These are phyloP conservation scores for Hymenoscyphus scutula DNA, from an alignment of 2,329 filamentous ascomycete species.

Conservation along the genomic window DNA sequence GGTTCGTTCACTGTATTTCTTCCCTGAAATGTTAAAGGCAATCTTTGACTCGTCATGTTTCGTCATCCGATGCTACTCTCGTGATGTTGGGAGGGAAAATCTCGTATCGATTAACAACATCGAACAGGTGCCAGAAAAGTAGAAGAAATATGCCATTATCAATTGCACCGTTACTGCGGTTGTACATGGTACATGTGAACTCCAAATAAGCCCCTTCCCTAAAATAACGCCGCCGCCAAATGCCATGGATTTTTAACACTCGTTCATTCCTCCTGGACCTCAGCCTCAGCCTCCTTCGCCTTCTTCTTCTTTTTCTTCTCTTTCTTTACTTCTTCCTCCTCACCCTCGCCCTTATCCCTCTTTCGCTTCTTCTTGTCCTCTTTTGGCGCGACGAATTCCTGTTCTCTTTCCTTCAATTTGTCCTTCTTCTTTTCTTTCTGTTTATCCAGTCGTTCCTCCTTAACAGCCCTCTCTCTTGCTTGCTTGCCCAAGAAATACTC, in stretches of 20 bases:
- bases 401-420: slow-evolving; percentile 79
- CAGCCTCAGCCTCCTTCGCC: slow-evolving; percentile 20
- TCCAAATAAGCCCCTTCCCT: background rate
- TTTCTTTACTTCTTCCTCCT: slow-evolving; percentile 23
- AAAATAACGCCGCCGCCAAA: slow-evolving; percentile 19
- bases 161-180: background rate
- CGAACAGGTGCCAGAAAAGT: background rate
- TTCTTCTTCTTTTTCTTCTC: slow-evolving; percentile 32
- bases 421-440: slow-evolving; percentile 86
- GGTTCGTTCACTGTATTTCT: too few species aligned
- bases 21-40: too few species aligned
- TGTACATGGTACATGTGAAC: slow-evolving; percentile 6
- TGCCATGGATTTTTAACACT: slow-evolving; percentile 12
- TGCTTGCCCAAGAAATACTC: slow-evolving; percentile 95
- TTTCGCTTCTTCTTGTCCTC: slow-evolving; percentile 64
- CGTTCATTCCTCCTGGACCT: slow-evolving; percentile 16
- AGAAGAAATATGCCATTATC: background rate
- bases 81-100: too few species aligned
- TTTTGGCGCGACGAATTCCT: slow-evolving; percentile 83
- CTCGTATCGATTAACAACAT: too few species aligned
- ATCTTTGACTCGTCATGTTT: too few species aligned
- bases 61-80: too few species aligned
- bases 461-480: slow-evolving; percentile 79
- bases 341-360: slow-evolving; percentile 34
- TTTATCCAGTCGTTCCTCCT: slow-evolving; percentile 78